phyloP scores from a whole-genome alignment of 2,329 filamentous ascomycete genomes.

The Alternaria sp. region DNA sequence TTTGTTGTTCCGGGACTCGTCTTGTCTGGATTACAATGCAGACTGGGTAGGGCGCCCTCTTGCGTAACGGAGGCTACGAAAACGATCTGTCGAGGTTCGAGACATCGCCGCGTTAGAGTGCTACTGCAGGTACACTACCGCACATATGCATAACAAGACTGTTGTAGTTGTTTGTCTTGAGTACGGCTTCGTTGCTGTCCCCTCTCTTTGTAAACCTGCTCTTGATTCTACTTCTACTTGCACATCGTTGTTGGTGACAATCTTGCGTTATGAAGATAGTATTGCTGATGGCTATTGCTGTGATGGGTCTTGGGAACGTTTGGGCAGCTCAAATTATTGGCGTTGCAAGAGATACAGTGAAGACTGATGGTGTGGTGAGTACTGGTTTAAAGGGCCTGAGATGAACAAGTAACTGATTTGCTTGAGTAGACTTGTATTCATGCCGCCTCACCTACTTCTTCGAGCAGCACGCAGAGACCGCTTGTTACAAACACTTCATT shows the following conservation, averaged over 20 bases:
- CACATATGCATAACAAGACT: conserved; percentile 27
- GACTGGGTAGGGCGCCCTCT: not conserved
- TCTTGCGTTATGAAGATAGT: conserved; percentile 10
- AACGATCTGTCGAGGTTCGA: conserved; percentile 15
- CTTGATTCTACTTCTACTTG: not conserved
- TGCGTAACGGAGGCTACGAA: conserved; percentile 4
- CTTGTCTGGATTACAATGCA: not conserved
- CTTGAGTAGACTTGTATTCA: not conserved
- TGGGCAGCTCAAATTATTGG: conserved; percentile 33
- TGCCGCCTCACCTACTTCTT: not conserved
- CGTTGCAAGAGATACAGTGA: not conserved
- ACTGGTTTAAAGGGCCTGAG: conserved; percentile 13
- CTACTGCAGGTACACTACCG: conserved; percentile 31
- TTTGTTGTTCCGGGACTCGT: too few relatives aligned
- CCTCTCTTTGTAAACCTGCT: not conserved
- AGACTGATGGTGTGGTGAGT: conserved; percentile 3
- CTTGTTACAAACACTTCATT: not conserved
- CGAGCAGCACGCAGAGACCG: not conserved
- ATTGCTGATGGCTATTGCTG: not conserved
- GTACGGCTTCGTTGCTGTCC: not conserved
- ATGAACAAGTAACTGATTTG: not conserved
- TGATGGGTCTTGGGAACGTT: conserved; percentile 3
- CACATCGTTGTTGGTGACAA: not conserved
- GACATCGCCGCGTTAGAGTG: conserved; percentile 20
- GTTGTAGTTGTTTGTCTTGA: conserved; percentile 24